Evolutionary conservation across 805 yeast genomes (phyloP), one percentile per base, ranked within the genome.

Genomic region (Yarrowia hollandica): DNA sequence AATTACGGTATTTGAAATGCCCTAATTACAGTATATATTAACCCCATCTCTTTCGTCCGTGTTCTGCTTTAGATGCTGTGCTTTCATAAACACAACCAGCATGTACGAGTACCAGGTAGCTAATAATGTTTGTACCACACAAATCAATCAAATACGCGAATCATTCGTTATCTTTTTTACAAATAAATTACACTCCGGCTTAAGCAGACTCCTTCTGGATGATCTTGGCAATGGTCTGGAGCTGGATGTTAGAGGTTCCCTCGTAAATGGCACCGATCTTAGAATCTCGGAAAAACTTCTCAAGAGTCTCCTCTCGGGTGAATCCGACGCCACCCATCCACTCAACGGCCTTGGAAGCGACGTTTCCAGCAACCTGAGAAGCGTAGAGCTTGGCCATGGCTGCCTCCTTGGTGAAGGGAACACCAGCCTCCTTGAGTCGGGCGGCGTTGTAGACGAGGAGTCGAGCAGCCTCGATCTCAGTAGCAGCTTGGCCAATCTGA

Each of bases 251-350:
- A 23, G 77, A 68, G 12, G 79, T 75, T 18, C 79, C 79, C 64
- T 75, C 79, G 62, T 75, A 75, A 44, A 75, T 75, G 7, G 77
- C 69, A 22, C 79, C 79, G 60, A 75, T 75, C 72, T 75, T 75
- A 21, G 79, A 66, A 62, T 75, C 79, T 26, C 79, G 68, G 65
- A 67, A 75, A 66, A 72, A 76, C 71, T 76, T 75, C 67, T 75
- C 79, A 23, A 73, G 67, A 5, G 64, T 60, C 60, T 74, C 76
- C 26, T 76, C 79, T 56, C 79, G 68, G 21, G 78, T 75, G 67
- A 75, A 75, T 15, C 79, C 79, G 18, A 76, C 77, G 18, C 79
- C 79, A 22, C 79, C 79, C 78, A 76, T 74, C 75, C 79, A 76
- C 61, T 75, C 79, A 22, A 75, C 75, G 14, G 79, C 78, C 59